Evolutionary conservation across 345 rosid genomes (phyloP), one percentile per base, ranked within the genome.

Genomic region (Boechera stricta): DNA sequence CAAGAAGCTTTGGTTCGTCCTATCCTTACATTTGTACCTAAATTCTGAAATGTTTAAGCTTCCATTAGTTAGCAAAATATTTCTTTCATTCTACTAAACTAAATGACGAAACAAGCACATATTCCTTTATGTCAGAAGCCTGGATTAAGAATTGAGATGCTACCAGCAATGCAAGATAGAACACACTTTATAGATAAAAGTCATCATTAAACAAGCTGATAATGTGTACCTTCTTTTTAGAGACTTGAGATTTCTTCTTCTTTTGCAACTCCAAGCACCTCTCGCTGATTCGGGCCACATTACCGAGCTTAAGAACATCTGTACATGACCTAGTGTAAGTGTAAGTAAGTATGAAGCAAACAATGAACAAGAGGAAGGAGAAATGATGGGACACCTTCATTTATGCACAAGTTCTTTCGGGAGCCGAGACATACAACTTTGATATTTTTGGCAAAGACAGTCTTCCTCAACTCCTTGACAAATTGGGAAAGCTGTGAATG

Each of bases 401-500:
- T 90, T 16, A 90, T 88, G 80, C 98, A 94, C 73, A 92, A 79
- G 77, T 88, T 92, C 85, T 88, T 92, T 73, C 98, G 84, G 3
- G 98, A 92, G 48, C 92, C 98, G 79, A 92, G 81, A 76, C 87
- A 88, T 9, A 90, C 93, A 80, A 83, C 87, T 31, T 67, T 88
- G 68, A 90, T 74, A 51, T 82, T 73, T 13, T 75, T 33, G 35
- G 85, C 74, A 82, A 92, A 94, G 44, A 41, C 61, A 68, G 97
- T 94, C 84, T 89, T 94, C 32, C 85, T 86, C 65, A 94, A 80
- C 84, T 94, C 97, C 80, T 85, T 87, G 52, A 94, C 70, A 55
- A 94, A 94, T 77, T 94, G 97, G 0, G 95, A 88, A 59, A 94
- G 97, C 82, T 94, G 97, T 5, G 98, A 92, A 83, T 92, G 97